These are phyloP conservation scores for Jaltomata sinuosa DNA, from an alignment of 257 asterid genomes.

Conservation along the genomic window DNA sequence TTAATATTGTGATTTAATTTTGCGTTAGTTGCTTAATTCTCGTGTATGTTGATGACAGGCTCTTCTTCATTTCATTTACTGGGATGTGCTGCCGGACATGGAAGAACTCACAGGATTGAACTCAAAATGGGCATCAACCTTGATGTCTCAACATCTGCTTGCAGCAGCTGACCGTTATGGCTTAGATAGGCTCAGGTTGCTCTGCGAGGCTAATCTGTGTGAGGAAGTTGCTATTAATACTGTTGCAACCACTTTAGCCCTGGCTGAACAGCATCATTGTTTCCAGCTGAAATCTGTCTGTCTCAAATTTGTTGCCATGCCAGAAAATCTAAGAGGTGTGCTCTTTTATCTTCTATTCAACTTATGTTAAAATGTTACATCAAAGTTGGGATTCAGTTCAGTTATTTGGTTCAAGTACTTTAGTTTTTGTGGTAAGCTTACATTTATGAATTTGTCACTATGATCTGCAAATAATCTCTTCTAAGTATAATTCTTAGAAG, in stretches of 20 bases:
- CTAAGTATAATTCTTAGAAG: not conserved
- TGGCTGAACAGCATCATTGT: constrained; percentile 97
- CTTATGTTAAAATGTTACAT: not conserved
- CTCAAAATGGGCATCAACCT: constrained; percentile 81
- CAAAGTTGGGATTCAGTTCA: not conserved
- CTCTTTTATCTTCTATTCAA: not conserved
- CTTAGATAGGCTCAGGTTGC: constrained; percentile 76
- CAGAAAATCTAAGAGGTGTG: constrained; percentile 88
- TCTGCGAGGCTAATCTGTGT: constrained; percentile 79
- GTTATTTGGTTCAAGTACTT: not conserved
- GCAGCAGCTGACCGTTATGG: constrained; percentile 97
- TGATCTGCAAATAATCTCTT: not conserved
- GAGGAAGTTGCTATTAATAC: constrained; percentile 84
- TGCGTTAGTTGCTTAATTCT: not conserved
- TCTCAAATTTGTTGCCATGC: constrained; percentile 72
- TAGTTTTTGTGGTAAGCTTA: not conserved
- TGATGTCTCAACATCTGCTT: constrained; percentile 94
- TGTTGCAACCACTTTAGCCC: constrained; percentile 92
- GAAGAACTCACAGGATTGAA: constrained; percentile 82
- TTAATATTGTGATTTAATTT: not conserved
- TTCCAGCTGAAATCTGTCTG: constrained; percentile 81
- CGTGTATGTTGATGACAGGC: constrained; percentile 38
- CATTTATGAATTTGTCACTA: not conserved
- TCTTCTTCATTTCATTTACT: constrained; percentile 78
- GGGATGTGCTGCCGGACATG: constrained; percentile 78